Evolutionary conservation across 495 filamentous ascomycete genomes (phyloP), one percentile per base, ranked within the genome.

Genomic region (Tuber magnatum): DNA sequence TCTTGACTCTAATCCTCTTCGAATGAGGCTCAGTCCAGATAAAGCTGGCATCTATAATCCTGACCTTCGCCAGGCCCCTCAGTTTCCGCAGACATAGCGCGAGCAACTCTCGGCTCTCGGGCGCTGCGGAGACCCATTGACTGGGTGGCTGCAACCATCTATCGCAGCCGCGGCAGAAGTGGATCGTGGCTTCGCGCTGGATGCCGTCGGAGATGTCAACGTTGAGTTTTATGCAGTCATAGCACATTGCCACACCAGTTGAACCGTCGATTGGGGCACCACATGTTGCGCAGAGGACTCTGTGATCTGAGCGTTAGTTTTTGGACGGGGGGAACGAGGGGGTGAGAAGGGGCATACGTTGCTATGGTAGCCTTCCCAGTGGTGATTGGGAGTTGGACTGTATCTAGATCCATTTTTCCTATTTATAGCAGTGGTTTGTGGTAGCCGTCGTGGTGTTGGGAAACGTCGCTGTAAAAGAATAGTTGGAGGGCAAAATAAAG

Each of bases 11-110:
- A 71, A 99, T 87, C 80, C 95, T 86, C 81, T 92, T 87, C 71
- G 92, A 96, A 86, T 99, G 95, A 10, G 95, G 95, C 84, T 99
- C 95, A 4, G 95, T 99, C 95, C 95, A 99, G 78, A 97, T 93
- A 83, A 99, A 99, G 80, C 89, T 91, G 48, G 95, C 95, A 80
- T 99, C 95, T 81, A 95, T 93, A 76, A 99, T 94, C 65, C 95
- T 87, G 73, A 96, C 92, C 85, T 93, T 95, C 80, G 88, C 87
- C 73, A 99, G 84, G 56, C 94, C 93, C 71, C 89, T 87, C 74
- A 99, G 84, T 80, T 92, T 92, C 81, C 92, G 88, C 73, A 99
- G 85, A 85, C 95, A 99, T 42, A 97, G 83, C 18, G 95, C 94
- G 40, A 99, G 86, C 68, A 99, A 85, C 84, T 97, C 95, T 83